These are phyloP conservation scores for Pestalotiopsis sp. DNA, from an alignment of 2,329 filamentous ascomycete species.

Conservation along the genomic window DNA sequence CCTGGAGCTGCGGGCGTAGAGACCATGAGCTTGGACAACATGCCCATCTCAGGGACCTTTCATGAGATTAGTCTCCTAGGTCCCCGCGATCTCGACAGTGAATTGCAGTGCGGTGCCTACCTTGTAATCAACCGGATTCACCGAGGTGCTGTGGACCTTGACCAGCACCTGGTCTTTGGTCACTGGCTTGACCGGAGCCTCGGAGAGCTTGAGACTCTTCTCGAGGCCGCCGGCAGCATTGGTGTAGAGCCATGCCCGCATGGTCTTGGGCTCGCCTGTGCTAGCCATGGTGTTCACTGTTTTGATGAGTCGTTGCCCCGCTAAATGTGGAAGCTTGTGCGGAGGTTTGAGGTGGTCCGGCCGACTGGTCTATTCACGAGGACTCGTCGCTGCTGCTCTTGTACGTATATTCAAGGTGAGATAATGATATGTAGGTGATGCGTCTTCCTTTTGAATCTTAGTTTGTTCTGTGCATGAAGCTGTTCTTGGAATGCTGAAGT, in stretches of 20 bases:
- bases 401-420: no score
- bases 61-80: background rate
- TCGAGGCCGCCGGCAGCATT: conserved; percentile 3
- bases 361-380: background rate
- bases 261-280: conserved; percentile 1
- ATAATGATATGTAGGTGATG: no score
- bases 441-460: no score
- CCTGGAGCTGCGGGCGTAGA: conserved; percentile 45
- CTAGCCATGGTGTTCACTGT: background rate
- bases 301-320: background rate
- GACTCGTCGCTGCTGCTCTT: no score
- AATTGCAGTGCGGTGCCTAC: background rate
- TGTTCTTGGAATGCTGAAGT: no score
- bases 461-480: no score
- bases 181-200: background rate
- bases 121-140: conserved; percentile 56
- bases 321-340: background rate
- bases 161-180: conserved; percentile 41
- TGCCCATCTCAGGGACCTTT: conserved; percentile 38
- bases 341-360: background rate
- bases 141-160: conserved; percentile 41
- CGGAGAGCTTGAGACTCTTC: conserved; percentile 6
- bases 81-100: background rate
- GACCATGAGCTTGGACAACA: conserved; percentile 38
- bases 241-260: conserved; percentile 13